Percentiles rank a stretch among this genome's conserved stretches.
Evolutionary conservation across 176 grass and related monocot genomes (phyloP).

Genomic region (Tillandsia leiboldiana): DNA sequence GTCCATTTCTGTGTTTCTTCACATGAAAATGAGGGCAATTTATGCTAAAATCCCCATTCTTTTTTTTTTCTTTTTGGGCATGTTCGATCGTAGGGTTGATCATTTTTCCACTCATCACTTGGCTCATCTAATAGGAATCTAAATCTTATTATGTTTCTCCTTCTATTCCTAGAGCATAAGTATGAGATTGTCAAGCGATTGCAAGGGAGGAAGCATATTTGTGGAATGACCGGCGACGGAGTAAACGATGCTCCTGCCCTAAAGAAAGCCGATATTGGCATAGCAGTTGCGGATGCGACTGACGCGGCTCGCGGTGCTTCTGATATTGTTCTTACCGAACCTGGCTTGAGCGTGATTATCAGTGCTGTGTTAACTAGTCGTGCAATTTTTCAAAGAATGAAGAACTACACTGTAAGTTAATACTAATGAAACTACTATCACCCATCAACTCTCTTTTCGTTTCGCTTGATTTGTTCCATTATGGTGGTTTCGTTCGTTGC

Average conservation of each 20-base stretch:
- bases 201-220: constrained; percentile 75
- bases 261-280: constrained; percentile 85
- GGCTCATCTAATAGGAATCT: neutral
- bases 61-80: too few relatives aligned
- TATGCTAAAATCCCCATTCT: too few relatives aligned
- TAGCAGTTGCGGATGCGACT: constrained; percentile 71
- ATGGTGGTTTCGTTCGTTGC: constrained; percentile 16
- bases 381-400: constrained; percentile 89
- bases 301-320: constrained; percentile 79
- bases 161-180: constrained; percentile 48
- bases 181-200: constrained; percentile 79
- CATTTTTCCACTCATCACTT: neutral
- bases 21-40: too few relatives aligned
- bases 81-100: neutral
- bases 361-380: constrained; percentile 72
- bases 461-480: constrained; percentile 14
- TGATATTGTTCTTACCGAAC: constrained; percentile 78
- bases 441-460: neutral
- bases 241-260: constrained; percentile 78
- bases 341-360: constrained; percentile 70
- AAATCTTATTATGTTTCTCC: neutral
- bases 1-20: too few relatives aligned
- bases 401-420: constrained; percentile 60
- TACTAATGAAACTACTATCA: neutral
- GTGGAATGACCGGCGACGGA: constrained; percentile 83